phyloP scores from a whole-genome alignment of 495 filamentous ascomycete species.

The Recurvomyces mirabilis region DNA sequence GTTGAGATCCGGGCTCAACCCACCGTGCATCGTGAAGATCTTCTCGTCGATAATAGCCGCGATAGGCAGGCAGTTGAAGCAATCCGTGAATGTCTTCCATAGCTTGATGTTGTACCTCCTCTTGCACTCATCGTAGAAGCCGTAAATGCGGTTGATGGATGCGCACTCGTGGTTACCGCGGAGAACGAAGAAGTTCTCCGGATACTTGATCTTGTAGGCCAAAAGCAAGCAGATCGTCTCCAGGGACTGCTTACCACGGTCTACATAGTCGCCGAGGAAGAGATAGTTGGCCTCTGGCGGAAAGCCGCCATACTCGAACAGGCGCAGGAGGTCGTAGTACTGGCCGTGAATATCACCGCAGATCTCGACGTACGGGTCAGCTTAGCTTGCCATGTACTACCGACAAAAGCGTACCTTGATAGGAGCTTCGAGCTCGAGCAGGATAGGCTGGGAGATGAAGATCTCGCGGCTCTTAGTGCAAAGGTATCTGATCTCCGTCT shows the following conservation, averaged over 20 bases:
- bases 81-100: conserved; percentile 99
- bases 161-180: conserved; percentile 99
- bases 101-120: conserved; percentile 99
- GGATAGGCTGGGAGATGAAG: conserved; percentile 97
- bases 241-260: conserved; percentile 97
- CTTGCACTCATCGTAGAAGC: conserved; percentile 99
- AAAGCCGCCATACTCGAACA: conserved; percentile 98
- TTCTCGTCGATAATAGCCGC: conserved; percentile 99
- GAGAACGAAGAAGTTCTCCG: conserved; percentile 98
- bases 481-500: conserved; percentile 92
- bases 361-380: conserved; percentile 59
- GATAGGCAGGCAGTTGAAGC: conserved; percentile 99
- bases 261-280: conserved; percentile 97
- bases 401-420: conserved; percentile 67
- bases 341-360: conserved; percentile 99
- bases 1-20: conserved; percentile 92
- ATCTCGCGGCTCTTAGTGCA: conserved; percentile 99
- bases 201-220: conserved; percentile 99
- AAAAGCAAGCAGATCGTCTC: conserved; percentile 98
- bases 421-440: conserved; percentile 92
- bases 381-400: no score
- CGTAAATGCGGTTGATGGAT: conserved; percentile 99
- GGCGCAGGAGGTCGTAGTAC: conserved; percentile 93
- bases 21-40: conserved; percentile 99
- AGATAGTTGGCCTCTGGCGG: conserved; percentile 98